phyloP scores from a whole-genome alignment of 163 green algal species.

The Trebouxiophyceae sp. region DNA sequence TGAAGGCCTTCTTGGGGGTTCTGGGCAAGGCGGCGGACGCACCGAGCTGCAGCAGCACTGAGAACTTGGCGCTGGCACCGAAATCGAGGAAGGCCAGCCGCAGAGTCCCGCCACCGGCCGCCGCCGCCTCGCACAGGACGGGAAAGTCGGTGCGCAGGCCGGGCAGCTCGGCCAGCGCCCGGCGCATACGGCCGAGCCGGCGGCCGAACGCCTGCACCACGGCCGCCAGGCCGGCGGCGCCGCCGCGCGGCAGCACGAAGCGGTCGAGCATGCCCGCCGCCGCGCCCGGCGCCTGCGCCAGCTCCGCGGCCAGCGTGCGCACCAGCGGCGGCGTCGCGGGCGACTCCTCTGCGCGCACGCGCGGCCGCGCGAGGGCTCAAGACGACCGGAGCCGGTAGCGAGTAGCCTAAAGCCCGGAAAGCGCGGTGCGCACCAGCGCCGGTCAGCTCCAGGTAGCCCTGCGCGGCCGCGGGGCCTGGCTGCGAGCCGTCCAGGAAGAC shows the following conservation, averaged over 20 bases:
- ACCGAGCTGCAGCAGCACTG: too few species aligned
- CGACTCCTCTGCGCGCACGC: neutral
- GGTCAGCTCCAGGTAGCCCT: neutral
- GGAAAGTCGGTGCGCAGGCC: neutral
- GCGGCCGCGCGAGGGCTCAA: too few species aligned
- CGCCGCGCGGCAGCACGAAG: neutral
- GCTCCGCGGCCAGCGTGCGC: slow-evolving; percentile 21
- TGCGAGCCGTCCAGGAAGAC: neutral
- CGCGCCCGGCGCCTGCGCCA: slow-evolving; percentile 1
- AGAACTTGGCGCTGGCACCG: too few species aligned
- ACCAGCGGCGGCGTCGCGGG: slow-evolving; percentile 6
- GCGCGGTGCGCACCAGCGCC: neutral
- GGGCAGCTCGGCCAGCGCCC: neutral
- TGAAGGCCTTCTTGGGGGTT: too few species aligned
- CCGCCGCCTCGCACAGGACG: neutral
- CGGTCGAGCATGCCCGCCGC: neutral
- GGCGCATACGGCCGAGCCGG: neutral
- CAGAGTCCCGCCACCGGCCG: too few species aligned
- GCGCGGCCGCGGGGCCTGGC: too few species aligned
- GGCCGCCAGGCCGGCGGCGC: neutral
- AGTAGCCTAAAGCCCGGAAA: too few species aligned
- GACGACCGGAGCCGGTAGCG: too few species aligned
- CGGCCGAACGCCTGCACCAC: neutral
- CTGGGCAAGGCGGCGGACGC: too few species aligned
- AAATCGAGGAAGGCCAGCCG: too few species aligned